Conservation (phyloP, 2,329 filamentous ascomycete species). For the Scopulariopsis brevicaulis region DNA sequence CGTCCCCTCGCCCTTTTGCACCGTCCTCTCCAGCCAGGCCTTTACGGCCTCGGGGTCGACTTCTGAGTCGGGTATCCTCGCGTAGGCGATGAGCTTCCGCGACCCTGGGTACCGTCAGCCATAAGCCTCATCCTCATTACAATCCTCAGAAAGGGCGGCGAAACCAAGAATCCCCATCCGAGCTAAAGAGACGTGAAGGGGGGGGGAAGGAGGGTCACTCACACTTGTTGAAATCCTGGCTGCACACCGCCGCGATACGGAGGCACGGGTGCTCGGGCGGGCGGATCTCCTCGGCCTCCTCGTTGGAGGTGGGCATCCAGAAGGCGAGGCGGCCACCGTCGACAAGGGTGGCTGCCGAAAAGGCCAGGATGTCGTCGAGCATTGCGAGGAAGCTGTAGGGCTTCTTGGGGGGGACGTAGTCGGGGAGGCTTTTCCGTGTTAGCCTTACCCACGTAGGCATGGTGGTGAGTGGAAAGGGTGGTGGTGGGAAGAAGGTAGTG, state of each 20-base stretch:
- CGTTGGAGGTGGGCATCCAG: constrained; percentile 93
- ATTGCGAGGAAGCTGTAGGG: constrained; percentile 88
- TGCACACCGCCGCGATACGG: constrained; percentile 62
- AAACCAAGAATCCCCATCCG: background rate
- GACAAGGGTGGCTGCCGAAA: constrained; percentile 66
- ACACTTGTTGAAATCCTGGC: constrained; percentile 88
- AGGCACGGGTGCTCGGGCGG: constrained; percentile 69
- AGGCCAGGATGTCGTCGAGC: constrained; percentile 79
- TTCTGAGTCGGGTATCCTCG: constrained; percentile 50
- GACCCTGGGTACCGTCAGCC: constrained; percentile 52
- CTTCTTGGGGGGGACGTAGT: constrained; percentile 77
- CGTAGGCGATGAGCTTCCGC: constrained; percentile 77
- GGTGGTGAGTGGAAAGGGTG: too few relatives aligned
- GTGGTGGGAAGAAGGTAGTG: too few relatives aligned
- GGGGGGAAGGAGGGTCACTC: constrained; percentile 13
- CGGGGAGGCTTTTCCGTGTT: constrained; percentile 20
- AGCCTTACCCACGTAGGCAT: background rate
- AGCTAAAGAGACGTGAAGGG: background rate
- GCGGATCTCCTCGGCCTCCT: constrained; percentile 63
- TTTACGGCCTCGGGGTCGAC: constrained; percentile 33
- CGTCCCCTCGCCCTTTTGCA: constrained; percentile 23
- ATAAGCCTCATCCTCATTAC: background rate
- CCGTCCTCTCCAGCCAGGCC: constrained; percentile 10
- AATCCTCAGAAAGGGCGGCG: background rate
- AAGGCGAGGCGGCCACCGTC: constrained; percentile 73